Conservation (phyloP, 768 basidiomycete species). For the Leccinum aurantiacum region DNA sequence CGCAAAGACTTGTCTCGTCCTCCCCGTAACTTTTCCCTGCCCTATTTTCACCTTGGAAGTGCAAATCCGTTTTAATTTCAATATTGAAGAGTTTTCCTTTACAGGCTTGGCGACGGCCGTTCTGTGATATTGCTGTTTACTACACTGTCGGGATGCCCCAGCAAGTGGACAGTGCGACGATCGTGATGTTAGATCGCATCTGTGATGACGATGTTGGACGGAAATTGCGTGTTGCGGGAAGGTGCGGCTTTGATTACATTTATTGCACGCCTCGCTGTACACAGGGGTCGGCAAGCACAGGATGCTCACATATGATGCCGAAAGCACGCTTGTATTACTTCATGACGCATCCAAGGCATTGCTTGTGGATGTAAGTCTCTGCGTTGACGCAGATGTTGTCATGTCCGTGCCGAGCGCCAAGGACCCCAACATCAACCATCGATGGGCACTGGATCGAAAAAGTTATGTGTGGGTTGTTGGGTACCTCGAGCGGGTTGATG, state of each 20-base stretch:
- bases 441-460: conserved; percentile 57
- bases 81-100: conserved; percentile 1
- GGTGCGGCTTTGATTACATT: conserved; percentile 40
- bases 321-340: conserved; percentile 46
- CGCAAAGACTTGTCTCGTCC: conserved; percentile 1
- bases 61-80: conserved; percentile 2
- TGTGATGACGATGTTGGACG: conserved; percentile 40
- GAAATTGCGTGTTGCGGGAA: conserved; percentile 60
- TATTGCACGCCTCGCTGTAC: conserved; percentile 15
- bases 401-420: conserved; percentile 13
- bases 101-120: conserved; percentile 1
- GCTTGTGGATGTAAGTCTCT: conserved; percentile 57
- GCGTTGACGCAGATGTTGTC: conserved; percentile 38
- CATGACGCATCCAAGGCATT: conserved; percentile 51
- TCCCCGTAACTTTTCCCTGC: background rate
- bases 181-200: conserved; percentile 44
- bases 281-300: conserved; percentile 34
- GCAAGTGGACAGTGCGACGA: conserved; percentile 47
- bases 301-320: conserved; percentile 55
- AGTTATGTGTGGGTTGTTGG: conserved; percentile 55
- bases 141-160: conserved; percentile 41
- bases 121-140: background rate
- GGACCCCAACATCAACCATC: conserved; percentile 13
- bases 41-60: conserved; percentile 2
- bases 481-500: conserved; percentile 51